Conservation (phyloP, 495 filamentous ascomycete species). For the Hyaloscypha hepaticicola region DNA sequence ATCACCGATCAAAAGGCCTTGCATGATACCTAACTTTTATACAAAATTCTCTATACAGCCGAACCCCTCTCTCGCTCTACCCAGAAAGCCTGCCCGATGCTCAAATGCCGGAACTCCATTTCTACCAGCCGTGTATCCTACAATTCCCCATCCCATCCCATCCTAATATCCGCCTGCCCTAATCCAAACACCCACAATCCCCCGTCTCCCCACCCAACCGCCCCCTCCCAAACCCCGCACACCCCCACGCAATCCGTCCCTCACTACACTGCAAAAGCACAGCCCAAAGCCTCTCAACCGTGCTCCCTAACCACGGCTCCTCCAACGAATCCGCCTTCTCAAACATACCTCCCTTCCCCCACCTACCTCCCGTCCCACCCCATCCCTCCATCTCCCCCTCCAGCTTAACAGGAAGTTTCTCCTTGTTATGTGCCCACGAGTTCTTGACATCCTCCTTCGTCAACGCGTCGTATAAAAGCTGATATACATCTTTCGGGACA, state of each 20-base stretch:
- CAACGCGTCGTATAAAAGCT: constrained; percentile 37
- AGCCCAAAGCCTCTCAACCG: constrained; percentile 46
- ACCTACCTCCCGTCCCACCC: constrained; percentile 17
- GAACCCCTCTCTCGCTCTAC: too few species aligned
- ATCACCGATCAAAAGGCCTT: too few species aligned
- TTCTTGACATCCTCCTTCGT: constrained; percentile 25
- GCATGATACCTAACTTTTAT: too few species aligned
- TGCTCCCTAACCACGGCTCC: constrained; percentile 41
- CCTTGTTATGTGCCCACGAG: constrained; percentile 32
- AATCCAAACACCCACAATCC: constrained; percentile 41
- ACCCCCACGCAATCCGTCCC: constrained; percentile 36
- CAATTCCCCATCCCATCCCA: background rate
- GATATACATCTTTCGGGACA: constrained; percentile 22
- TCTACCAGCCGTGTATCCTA: background rate
- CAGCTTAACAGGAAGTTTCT: constrained; percentile 30
- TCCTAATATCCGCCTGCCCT: background rate
- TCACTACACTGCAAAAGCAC: constrained; percentile 41
- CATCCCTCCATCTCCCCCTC: background rate
- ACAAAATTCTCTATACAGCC: too few species aligned
- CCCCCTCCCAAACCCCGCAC: constrained; percentile 37
- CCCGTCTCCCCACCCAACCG: constrained; percentile 30
- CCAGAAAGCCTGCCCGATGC: too few species aligned
- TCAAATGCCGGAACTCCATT: too few species aligned
- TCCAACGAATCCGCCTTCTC: constrained; percentile 25
- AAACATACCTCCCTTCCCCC: constrained; percentile 21